Evolutionary conservation across 164 flowering plant species (phyloP).

Genomic region (Liriodendron chinense): DNA sequence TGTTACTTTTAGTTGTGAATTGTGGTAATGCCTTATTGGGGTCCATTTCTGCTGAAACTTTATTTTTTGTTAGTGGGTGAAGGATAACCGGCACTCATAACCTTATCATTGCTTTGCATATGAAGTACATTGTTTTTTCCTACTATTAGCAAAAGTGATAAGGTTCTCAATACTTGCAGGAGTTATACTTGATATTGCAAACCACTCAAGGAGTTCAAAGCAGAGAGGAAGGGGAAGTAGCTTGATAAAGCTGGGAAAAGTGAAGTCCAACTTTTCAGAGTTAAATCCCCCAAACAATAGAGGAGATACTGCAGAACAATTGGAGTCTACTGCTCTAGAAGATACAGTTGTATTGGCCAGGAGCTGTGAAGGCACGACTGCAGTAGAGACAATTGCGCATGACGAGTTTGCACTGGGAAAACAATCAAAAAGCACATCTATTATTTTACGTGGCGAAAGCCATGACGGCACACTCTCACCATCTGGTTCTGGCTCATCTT

Average conservation of each 20-base stretch:
- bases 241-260: slow-evolving; percentile 51
- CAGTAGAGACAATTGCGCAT: slow-evolving; percentile 27
- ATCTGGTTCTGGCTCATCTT: slow-evolving; percentile 30
- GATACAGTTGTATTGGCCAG: slow-evolving; percentile 29
- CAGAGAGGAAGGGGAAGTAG: slow-evolving; percentile 41
- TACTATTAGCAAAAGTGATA: background rate
- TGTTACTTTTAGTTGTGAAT: background rate
- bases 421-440: slow-evolving; percentile 32
- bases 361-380: slow-evolving; percentile 26
- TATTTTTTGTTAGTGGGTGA: background rate
- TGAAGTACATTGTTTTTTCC: no score
- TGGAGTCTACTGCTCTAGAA: slow-evolving; percentile 31
- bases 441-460: slow-evolving; percentile 23
- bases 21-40: background rate
- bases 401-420: slow-evolving; percentile 33
- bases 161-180: slow-evolving; percentile 30
- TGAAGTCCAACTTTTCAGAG: slow-evolving; percentile 41
- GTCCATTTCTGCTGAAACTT: background rate
- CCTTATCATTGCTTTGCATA: no score
- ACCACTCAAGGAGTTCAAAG: slow-evolving; percentile 32
- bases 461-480: slow-evolving; percentile 23
- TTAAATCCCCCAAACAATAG: slow-evolving; percentile 27
- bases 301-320: slow-evolving; percentile 29
- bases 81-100: background rate
- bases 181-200: slow-evolving; percentile 27